These are phyloP conservation scores for Lagenidium sp. DNA, from an alignment of 352 stramenopile species.

Conservation along the genomic window DNA sequence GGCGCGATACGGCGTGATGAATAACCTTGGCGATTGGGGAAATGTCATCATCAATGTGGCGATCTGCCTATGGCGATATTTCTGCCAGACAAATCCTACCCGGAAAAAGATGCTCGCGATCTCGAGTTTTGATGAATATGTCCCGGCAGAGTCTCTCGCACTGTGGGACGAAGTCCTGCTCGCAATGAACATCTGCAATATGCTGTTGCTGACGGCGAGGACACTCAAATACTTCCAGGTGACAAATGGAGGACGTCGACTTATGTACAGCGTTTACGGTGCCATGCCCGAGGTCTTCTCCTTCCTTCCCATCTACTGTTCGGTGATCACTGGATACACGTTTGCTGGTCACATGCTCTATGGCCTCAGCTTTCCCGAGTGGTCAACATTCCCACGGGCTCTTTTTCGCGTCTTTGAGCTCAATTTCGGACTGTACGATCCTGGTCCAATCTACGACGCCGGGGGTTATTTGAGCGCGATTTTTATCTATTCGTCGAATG, in stretches of 20 bases:
- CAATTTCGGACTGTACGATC: slow-evolving; percentile 65
- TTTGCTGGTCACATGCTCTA: slow-evolving; percentile 67
- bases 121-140: slow-evolving; percentile 46
- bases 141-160: slow-evolving; percentile 32
- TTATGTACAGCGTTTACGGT: slow-evolving; percentile 63
- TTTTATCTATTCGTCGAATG: slow-evolving; percentile 61
- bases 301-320: slow-evolving; percentile 59
- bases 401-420: slow-evolving; percentile 68
- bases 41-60: slow-evolving; percentile 48
- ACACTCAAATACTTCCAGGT: slow-evolving; percentile 71
- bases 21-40: slow-evolving; percentile 57
- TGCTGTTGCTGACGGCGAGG: slow-evolving; percentile 46
- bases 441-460: slow-evolving; percentile 55
- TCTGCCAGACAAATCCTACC: slow-evolving; percentile 28
- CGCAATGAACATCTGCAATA: slow-evolving; percentile 56
- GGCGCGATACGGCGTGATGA: slow-evolving; percentile 46
- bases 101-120: slow-evolving; percentile 32
- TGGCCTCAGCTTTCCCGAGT: slow-evolving; percentile 48
- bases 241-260: slow-evolving; percentile 41
- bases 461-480: slow-evolving; percentile 49
- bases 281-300: slow-evolving; percentile 66
- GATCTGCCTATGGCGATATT: slow-evolving; percentile 53
- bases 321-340: slow-evolving; percentile 57
- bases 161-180: slow-evolving; percentile 55
- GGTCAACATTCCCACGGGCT: slow-evolving; percentile 45